phyloP scores from a whole-genome alignment of 352 stramenopile species.

The Globisporangium nunn region DNA sequence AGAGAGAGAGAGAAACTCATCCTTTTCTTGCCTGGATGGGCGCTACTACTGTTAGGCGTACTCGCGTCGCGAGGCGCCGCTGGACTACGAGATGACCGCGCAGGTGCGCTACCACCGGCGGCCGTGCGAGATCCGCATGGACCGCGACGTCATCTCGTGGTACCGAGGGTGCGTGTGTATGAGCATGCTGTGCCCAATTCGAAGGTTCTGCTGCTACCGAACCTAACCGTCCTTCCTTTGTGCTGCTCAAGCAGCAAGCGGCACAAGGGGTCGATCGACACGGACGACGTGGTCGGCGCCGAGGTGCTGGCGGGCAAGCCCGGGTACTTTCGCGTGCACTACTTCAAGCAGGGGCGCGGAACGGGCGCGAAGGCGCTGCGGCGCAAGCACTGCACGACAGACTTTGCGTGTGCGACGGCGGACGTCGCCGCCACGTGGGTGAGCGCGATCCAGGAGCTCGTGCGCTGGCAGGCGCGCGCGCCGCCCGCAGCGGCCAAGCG shows the following conservation, averaged over 20 bases:
- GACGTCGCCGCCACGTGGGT: conserved; percentile 26
- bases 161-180: conserved; percentile 20
- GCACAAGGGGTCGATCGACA: conserved; percentile 41
- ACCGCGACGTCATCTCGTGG: conserved; percentile 60
- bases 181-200: too few species aligned
- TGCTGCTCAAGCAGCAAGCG: conserved; percentile 18
- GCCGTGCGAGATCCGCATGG: conserved; percentile 54
- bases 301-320: conserved; percentile 26
- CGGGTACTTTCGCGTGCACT: conserved; percentile 57
- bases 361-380: conserved; percentile 51
- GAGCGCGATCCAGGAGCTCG: conserved; percentile 37
- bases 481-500: conserved; percentile 33
- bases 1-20: too few species aligned
- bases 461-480: conserved; percentile 66
- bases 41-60: conserved; percentile 31
- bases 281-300: conserved; percentile 73
- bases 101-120: conserved; percentile 35
- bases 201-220: too few species aligned
- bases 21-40: too few species aligned
- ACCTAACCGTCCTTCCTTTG: background rate
- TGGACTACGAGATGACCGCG: conserved; percentile 55
- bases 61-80: conserved; percentile 59
- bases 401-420: conserved; percentile 33
- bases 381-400: conserved; percentile 36
- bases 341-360: conserved; percentile 62